Conservation (phyloP, 2,329 filamentous ascomycete genomes). For the Shiraia bambusicola region DNA sequence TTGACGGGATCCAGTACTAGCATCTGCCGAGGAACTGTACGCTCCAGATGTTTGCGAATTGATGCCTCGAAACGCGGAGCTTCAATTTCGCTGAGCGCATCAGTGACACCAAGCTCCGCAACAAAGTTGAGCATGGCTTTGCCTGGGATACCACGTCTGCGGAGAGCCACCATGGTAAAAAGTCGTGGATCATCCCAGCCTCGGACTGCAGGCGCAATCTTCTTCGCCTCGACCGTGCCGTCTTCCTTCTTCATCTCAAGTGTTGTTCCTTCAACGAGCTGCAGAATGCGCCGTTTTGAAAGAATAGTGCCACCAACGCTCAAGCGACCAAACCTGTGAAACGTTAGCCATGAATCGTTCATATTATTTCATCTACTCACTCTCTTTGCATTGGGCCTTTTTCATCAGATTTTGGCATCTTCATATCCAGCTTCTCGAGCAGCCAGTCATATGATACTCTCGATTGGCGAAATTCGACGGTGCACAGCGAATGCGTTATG, state of each 20-base stretch:
- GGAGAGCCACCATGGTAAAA: constrained; percentile 82
- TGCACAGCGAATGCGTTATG: constrained; percentile 91
- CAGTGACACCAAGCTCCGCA: constrained; percentile 88
- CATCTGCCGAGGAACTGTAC: constrained; percentile 85
- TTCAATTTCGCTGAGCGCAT: constrained; percentile 75
- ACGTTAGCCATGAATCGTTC: constrained; percentile 11
- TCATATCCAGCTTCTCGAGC: constrained; percentile 77
- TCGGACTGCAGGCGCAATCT: constrained; percentile 62
- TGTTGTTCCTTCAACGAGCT: constrained; percentile 69
- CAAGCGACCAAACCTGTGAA: constrained; percentile 60
- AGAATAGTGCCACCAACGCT: constrained; percentile 84
- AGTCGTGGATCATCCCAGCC: constrained; percentile 91
- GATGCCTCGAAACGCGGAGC: constrained; percentile 81
- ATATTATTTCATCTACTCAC: constrained; percentile 43
- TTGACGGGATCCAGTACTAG: constrained; percentile 83
- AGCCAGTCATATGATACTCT: constrained; percentile 90
- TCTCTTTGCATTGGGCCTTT: constrained; percentile 83
- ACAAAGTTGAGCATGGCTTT: constrained; percentile 88
- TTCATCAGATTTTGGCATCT: constrained; percentile 62
- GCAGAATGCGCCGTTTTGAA: constrained; percentile 80
- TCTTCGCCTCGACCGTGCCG: constrained; percentile 41
- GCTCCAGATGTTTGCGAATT: constrained; percentile 82
- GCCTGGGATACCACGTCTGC: constrained; percentile 81
- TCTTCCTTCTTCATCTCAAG: constrained; percentile 49
- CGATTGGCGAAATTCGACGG: constrained; percentile 84